A percentile compares a stretch with the other conserved stretches of the same genome.
phyloP scores from a whole-genome alignment of 139 green algal genomes.

The Closterium sp. region DNA sequence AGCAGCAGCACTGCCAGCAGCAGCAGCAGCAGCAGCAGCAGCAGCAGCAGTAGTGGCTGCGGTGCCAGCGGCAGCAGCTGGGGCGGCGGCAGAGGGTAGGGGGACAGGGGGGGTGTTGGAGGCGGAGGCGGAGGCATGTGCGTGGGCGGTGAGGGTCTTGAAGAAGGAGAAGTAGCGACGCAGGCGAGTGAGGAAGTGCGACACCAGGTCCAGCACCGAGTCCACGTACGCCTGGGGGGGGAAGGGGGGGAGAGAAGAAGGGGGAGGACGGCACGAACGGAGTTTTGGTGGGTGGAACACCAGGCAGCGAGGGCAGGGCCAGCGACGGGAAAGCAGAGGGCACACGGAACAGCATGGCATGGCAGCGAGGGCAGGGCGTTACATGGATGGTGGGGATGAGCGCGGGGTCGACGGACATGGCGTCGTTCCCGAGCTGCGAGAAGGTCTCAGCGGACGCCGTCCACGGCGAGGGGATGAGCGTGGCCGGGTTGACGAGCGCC shows the following conservation, averaged over 20 bases:
- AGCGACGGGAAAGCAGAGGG: neutral
- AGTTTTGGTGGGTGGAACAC: neutral
- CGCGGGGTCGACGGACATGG: conserved; percentile 21
- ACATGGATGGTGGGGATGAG: conserved; percentile 32
- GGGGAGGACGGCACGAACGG: neutral
- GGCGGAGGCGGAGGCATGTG: conserved; percentile 1
- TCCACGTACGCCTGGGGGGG: conserved; percentile 39
- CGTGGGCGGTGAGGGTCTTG: conserved; percentile 19
- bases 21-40: neutral
- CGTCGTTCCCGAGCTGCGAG: conserved; percentile 26
- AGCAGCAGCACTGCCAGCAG: neutral
- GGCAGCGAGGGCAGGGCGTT: neutral
- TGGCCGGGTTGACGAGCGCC: conserved; percentile 27
- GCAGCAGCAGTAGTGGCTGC: neutral
- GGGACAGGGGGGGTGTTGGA: neutral
- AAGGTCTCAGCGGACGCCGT: neutral
- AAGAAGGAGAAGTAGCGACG: conserved; percentile 37
- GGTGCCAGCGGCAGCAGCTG: neutral
- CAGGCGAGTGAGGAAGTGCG: conserved; percentile 41
- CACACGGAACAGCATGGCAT: neutral
- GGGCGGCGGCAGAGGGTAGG: neutral
- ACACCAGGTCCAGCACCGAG: conserved; percentile 31
- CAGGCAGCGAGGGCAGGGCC: neutral
- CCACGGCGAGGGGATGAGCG: conserved; percentile 12
- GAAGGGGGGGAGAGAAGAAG: neutral